Evolutionary conservation across 192 early-diverging fungal species (phyloP).

Genomic region (Coemansia sp.): DNA sequence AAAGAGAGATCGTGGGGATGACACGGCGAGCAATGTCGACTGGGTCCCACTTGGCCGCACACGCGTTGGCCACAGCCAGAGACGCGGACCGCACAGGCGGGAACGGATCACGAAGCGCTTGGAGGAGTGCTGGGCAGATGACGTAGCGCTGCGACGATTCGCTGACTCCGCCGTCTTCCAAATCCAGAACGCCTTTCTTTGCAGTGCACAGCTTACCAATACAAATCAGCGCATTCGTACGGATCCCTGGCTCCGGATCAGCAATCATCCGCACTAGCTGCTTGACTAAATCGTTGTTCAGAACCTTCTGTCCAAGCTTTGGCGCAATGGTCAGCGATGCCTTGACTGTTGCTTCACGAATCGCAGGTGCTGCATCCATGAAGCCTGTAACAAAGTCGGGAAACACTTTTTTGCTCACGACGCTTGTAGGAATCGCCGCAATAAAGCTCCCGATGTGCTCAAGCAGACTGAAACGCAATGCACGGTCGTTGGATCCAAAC

Average conservation of each 20-base stretch:
- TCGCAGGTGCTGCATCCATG: conserved; percentile 80
- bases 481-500: conserved; percentile 85
- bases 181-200: conserved; percentile 26
- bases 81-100: conserved; percentile 84
- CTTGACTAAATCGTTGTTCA: conserved; percentile 76
- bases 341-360: conserved; percentile 91
- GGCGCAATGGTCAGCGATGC: conserved; percentile 73
- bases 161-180: conserved; percentile 55
- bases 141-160: conserved; percentile 76
- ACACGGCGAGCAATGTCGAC: conserved; percentile 70
- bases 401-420: conserved; percentile 81
- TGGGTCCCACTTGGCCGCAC: conserved; percentile 65
- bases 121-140: conserved; percentile 78
- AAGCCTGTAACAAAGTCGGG: conserved; percentile 88
- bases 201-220: conserved; percentile 87
- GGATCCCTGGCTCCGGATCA: conserved; percentile 92
- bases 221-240: conserved; percentile 95
- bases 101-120: conserved; percentile 85
- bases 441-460: conserved; percentile 79
- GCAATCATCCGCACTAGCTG: conserved; percentile 87
- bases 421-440: conserved; percentile 63
- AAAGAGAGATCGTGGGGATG: conserved; percentile 67
- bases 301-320: conserved; percentile 54
- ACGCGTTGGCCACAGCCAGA: conserved; percentile 71
- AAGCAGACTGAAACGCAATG: conserved; percentile 79